These are phyloP conservation scores for Xerocomus minutiporus DNA, from an alignment of 1,284 basidiomycete species.

Conservation along the genomic window DNA sequence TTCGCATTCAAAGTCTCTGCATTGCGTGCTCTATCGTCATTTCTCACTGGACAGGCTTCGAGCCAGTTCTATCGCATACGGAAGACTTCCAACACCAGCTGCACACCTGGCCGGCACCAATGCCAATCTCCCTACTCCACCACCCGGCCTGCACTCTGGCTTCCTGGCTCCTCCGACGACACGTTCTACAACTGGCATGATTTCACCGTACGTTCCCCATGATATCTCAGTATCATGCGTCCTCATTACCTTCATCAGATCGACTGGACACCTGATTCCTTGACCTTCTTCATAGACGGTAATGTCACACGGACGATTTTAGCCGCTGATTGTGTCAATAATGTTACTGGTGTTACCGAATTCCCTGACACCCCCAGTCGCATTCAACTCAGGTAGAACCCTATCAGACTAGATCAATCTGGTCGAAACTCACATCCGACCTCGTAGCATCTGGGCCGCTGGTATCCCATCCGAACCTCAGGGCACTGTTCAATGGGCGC, in stretches of 20 bases:
- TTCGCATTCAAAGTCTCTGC: too few relatives aligned
- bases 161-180: conserved; percentile 32
- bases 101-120: too few relatives aligned
- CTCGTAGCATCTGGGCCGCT: conserved; percentile 69
- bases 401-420: not conserved
- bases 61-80: too few relatives aligned
- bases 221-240: not conserved
- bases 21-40: too few relatives aligned
- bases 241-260: conserved; percentile 40
- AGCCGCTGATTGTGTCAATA: conserved; percentile 52
- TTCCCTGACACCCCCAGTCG: conserved; percentile 77
- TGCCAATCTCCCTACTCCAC: too few relatives aligned
- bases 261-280: conserved; percentile 69
- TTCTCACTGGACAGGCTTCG: too few relatives aligned
- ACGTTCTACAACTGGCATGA: conserved; percentile 71
- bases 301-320: conserved; percentile 64
- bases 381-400: conserved; percentile 64
- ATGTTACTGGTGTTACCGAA: conserved; percentile 44
- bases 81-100: too few relatives aligned
- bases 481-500: conserved; percentile 75
- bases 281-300: conserved; percentile 70
- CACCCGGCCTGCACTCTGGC: too few relatives aligned
- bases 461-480: conserved; percentile 55
- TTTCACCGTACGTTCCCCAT: conserved; percentile 52
- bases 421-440: conserved; percentile 1